phyloP scores from a whole-genome alignment of 1,139 yeast species.

The Candida freyschussii region DNA sequence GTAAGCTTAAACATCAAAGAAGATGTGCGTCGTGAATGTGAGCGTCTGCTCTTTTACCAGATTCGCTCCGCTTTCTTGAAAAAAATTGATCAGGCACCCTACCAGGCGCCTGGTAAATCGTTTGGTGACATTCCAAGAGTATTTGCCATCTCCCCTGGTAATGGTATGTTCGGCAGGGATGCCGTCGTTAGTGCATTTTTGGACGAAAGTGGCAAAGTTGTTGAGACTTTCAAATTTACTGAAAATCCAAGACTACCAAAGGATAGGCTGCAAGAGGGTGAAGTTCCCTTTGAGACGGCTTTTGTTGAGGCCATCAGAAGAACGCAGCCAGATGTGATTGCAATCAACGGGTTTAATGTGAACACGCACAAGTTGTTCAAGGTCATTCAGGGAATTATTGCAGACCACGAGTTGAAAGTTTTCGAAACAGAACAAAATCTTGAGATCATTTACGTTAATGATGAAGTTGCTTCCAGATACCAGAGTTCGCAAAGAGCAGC shows the following conservation, averaged over 20 bases:
- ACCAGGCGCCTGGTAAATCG: constrained; percentile 66
- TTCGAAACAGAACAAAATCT: constrained; percentile 34
- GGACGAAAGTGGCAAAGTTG: constrained; percentile 75
- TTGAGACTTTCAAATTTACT: constrained; percentile 73
- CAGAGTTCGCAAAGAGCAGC: constrained; percentile 76
- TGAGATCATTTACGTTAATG: constrained; percentile 75
- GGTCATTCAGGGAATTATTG: constrained; percentile 53
- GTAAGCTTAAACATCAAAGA: constrained; percentile 79
- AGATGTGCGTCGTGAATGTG: constrained; percentile 73
- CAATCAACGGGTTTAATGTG: constrained; percentile 83
- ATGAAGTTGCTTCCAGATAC: constrained; percentile 87
- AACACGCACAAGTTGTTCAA: constrained; percentile 59
- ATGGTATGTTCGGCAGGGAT: constrained; percentile 73
- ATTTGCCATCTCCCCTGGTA: constrained; percentile 78
- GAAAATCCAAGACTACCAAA: constrained; percentile 50
- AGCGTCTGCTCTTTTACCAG: constrained; percentile 61
- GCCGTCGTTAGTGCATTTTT: constrained; percentile 81
- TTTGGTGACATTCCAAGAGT: constrained; percentile 84
- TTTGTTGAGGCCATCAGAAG: constrained; percentile 51
- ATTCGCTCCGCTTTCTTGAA: constrained; percentile 65
- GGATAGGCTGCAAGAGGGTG: constrained; percentile 36
- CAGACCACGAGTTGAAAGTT: constrained; percentile 50
- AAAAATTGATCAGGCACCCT: constrained; percentile 90
- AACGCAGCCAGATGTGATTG: constrained; percentile 80
- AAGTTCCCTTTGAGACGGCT: constrained; percentile 45